Percentiles rank a stretch among this genome's conserved stretches.
These are phyloP conservation scores for Aspergillus diversus DNA, from an alignment of 495 filamentous ascomycete genomes.

Conservation along the genomic window DNA sequence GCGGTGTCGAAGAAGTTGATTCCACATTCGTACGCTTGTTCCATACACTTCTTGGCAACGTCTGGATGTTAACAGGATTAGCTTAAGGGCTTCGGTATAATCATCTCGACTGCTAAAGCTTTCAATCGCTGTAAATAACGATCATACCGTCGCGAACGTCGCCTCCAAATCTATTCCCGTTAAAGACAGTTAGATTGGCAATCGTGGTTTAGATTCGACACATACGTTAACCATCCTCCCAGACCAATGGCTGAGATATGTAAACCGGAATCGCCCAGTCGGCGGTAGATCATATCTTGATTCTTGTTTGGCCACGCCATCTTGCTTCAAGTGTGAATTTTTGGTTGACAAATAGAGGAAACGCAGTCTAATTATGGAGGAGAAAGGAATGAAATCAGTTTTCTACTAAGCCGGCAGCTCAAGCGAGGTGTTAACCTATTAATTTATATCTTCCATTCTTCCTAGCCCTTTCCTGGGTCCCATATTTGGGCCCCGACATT, in stretches of 20 bases:
- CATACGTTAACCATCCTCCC: slow-evolving; percentile 60
- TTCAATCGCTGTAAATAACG: background rate
- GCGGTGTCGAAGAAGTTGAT: slow-evolving; percentile 73
- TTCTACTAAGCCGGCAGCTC: background rate
- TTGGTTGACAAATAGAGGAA: background rate
- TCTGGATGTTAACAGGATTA: slow-evolving; percentile 42
- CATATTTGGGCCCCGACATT: background rate
- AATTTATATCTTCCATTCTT: background rate
- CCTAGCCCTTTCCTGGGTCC: background rate
- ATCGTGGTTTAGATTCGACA: background rate
- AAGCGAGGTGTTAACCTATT: background rate
- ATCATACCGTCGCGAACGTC: slow-evolving; percentile 28
- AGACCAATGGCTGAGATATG: slow-evolving; percentile 70
- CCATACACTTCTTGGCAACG: slow-evolving; percentile 67
- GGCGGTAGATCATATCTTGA: slow-evolving; percentile 66
- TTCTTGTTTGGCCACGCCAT: slow-evolving; percentile 37
- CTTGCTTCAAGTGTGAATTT: background rate
- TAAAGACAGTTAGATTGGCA: background rate
- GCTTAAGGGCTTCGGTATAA: background rate
- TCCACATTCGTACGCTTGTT: slow-evolving; percentile 74
- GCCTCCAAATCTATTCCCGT: slow-evolving; percentile 25
- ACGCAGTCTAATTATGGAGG: background rate
- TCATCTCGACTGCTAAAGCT: background rate
- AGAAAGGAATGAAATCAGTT: background rate
- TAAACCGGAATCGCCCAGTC: slow-evolving; percentile 68